A percentile compares a stretch with the other conserved stretches of the same genome.
Evolutionary conservation across 352 stramenopile genomes (phyloP).

Genomic region (Lagenidium sp.): DNA sequence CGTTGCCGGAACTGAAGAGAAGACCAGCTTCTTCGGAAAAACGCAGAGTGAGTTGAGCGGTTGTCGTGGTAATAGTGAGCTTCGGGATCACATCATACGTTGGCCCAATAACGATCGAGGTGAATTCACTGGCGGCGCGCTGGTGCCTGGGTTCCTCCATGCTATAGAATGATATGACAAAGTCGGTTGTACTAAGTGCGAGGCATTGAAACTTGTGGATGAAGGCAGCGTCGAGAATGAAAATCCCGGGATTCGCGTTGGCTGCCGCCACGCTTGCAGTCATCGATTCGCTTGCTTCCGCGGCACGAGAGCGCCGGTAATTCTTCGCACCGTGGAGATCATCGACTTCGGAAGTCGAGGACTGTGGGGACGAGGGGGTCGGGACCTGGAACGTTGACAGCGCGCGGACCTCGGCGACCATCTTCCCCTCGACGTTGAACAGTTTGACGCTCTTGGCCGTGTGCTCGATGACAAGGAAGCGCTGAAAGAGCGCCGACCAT

Average conservation of each 20-base stretch:
- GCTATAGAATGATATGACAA: conserved; percentile 76
- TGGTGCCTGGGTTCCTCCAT: conserved; percentile 44
- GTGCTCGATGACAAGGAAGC: conserved; percentile 61
- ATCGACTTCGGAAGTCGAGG: neutral
- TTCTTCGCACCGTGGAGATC: neutral
- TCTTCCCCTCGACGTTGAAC: conserved; percentile 40
- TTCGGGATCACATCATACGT: conserved; percentile 33
- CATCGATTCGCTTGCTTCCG: neutral
- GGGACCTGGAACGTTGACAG: conserved; percentile 12
- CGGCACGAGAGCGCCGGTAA: too few species aligned
- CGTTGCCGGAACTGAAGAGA: conserved; percentile 54
- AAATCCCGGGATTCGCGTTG: conserved; percentile 17
- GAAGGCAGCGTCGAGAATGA: conserved; percentile 63
- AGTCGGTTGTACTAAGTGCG: conserved; percentile 64
- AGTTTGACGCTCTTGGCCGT: conserved; percentile 59
- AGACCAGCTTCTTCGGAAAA: conserved; percentile 48
- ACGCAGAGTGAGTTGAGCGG: conserved; percentile 45
- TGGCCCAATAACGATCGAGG: conserved; percentile 8
- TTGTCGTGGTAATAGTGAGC: conserved; percentile 53
- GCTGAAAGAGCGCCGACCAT: conserved; percentile 51
- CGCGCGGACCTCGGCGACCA: conserved; percentile 37
- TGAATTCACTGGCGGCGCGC: conserved; percentile 5
- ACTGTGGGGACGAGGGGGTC: neutral
- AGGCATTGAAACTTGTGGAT: conserved; percentile 50
- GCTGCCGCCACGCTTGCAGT: neutral